Evolutionary conservation across 768 basidiomycete species (phyloP), one percentile per base, ranked within the genome.

Genomic region (Gloeopeniophorella convolvens): DNA sequence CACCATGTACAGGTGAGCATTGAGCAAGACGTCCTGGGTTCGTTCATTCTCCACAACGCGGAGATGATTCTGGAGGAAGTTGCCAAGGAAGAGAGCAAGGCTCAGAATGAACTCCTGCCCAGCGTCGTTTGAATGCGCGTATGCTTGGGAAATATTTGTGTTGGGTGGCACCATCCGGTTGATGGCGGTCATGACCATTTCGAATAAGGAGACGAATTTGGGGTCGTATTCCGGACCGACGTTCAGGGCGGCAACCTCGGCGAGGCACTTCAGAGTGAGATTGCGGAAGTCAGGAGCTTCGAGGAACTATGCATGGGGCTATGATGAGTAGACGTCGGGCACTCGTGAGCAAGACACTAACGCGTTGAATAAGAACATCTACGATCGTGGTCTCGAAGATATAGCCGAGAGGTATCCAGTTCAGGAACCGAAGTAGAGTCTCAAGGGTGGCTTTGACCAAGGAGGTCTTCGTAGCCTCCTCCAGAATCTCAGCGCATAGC

Each of bases 351-450:
- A 18, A 30, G 35, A 48, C 24, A 77, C 88, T 68, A 70, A 96
- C 94, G 60, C 95, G 80, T 63, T 83, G 85, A 28, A 98, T 77
- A 15, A 99, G 76, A 47, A 90, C 78, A 67, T 99, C 96, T 55
- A 98, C 97, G 60, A 99, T 85, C 30, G 86, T 89, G 1, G 96
- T 98, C 70, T 98, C 96, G 62, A 98, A 99, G 60, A 99, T 97
- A 66, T 95, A 99, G 18, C 95, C 96, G 42, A 99, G 73, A 42
- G 96, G 96, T 62, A 99, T 99, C 96, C 96, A 98, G 66, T 97
- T 97, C 60, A 99, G 71, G 77, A 99, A 99, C 46, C 92, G 78
- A 55, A 98, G 74, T 15, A 99, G 73, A 0, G 96, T 97, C 67
- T 98, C 95, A 56, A 99, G 72, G 2, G 95, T 98, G 13, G 86